phyloP scores from a whole-genome alignment of 2,329 filamentous ascomycete genomes.

The Gremmenia infestans region DNA sequence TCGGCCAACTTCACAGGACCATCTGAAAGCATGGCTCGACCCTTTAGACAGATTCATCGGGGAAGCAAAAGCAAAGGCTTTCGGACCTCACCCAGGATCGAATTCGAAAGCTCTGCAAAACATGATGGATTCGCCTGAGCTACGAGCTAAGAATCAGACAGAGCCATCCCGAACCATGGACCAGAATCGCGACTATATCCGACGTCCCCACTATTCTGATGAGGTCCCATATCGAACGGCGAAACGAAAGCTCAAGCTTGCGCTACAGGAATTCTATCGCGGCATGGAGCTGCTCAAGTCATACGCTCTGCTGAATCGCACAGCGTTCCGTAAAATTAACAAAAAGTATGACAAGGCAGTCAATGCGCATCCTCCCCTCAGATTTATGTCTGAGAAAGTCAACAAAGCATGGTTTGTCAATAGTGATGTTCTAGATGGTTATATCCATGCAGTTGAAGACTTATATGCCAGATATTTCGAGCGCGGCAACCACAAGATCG shows the following conservation, averaged over 20 bases:
- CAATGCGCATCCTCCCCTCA: constrained; percentile 68
- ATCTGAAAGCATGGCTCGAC: constrained; percentile 41
- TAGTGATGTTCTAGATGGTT: constrained; percentile 75
- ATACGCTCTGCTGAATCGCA: constrained; percentile 84
- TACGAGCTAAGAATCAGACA: constrained; percentile 37
- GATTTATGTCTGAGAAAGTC: constrained; percentile 88
- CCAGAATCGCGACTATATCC: constrained; percentile 44
- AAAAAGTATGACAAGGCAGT: constrained; percentile 97
- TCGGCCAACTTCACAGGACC: constrained; percentile 18
- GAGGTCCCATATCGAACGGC: constrained; percentile 80
- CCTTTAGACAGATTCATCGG: constrained; percentile 38
- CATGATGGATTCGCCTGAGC: constrained; percentile 39
- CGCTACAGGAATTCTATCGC: constrained; percentile 89
- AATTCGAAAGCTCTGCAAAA: constrained; percentile 55
- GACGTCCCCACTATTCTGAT: constrained; percentile 42
- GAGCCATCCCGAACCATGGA: constrained; percentile 20
- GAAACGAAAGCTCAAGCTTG: constrained; percentile 86
- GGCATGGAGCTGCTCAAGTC: constrained; percentile 87
- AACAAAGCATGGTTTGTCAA: constrained; percentile 88
- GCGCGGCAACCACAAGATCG: constrained; percentile 86
- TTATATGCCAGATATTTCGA: constrained; percentile 94
- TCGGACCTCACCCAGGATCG: constrained; percentile 43
- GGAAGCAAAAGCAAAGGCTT: constrained; percentile 44
- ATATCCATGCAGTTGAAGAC: constrained; percentile 80
- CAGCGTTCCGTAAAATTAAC: constrained; percentile 93